Base-by-base conservation (phyloP, 177 flowering plant species). In the Tripterygium wilfordii region DNA sequence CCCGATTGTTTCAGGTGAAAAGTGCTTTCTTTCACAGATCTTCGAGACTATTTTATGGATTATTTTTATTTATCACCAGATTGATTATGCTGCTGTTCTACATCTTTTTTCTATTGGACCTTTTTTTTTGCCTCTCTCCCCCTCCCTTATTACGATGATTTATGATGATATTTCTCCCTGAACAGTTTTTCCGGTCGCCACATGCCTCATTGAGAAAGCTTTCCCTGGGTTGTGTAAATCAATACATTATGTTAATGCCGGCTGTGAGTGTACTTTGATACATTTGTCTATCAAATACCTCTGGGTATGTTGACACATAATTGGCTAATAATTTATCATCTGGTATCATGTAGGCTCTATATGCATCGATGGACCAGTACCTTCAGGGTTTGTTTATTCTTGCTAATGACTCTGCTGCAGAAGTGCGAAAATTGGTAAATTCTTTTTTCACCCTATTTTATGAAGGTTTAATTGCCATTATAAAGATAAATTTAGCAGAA, bases 371-470 rank as follows among this genome's bases (percentile, higher is more conserved):
- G 95, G 97, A 94, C 69, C 85, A 82, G 52, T 94, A 78, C 51
- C 89, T 90, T 43, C 97, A 90, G 52, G 99, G 99, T 56, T 72
- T 94, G 68, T 94, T 94, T 73, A 58, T 66, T 63, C 95, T 90
- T 48, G 87, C 97, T 22, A 61, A 80, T 67, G 99, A 94, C 47
- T 67, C 88, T 49, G 39, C 79, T 44, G 48, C 90, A 37, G 99
- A 94, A 44, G 97, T 94, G 49, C 85, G 97, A 53, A 94, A 94
- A 68, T 61, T 94, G 96, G 99, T 90, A 45, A 70, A 82, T 58
- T 22, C n/a, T 36, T 54, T 45, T 24, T 8, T 30, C 18, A 3
- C 36, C 39, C 12, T 32, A 2, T 36, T 36, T 3, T 27, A 4
- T n/a, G n/a, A n/a, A n/a, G n/a, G n/a, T n/a, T n/a, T n/a, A n/a